These are phyloP conservation scores for Nitzschia sp. DNA, from an alignment of 108 stramenopile species.

Conservation along the genomic window DNA sequence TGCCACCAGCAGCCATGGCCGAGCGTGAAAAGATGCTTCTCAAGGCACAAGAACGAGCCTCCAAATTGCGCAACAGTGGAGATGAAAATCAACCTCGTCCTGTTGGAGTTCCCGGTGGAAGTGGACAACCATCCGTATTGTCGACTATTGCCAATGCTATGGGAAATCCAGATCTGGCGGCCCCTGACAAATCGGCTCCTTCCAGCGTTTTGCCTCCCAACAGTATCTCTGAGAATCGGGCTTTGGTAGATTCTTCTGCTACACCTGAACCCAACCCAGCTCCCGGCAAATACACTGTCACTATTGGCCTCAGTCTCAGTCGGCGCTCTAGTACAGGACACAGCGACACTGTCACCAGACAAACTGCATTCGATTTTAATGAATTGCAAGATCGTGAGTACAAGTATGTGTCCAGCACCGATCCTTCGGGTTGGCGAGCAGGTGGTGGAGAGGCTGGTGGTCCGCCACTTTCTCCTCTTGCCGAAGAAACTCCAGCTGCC, in stretches of 20 bases:
- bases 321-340: conserved; percentile 65
- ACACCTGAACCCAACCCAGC: not conserved
- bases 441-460: conserved; percentile 82
- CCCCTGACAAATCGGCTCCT: conserved; percentile 2
- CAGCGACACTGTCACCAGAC: conserved; percentile 82
- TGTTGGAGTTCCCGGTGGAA: conserved; percentile 46
- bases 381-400: conserved; percentile 88
- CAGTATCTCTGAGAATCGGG: conserved; percentile 40
- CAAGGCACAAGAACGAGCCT: conserved; percentile 51
- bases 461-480: not conserved
- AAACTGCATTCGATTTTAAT: conserved; percentile 89
- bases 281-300: conserved; percentile 45
- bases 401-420: conserved; percentile 85
- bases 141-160: conserved; percentile 46
- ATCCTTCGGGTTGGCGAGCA: conserved; percentile 77
- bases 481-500: not conserved
- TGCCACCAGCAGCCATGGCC: conserved; percentile 54
- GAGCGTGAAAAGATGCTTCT: conserved; percentile 52
- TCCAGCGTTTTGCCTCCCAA: conserved; percentile 36
- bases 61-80: conserved; percentile 3
- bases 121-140: conserved; percentile 45
- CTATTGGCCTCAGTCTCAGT: conserved; percentile 76
- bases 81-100: conserved; percentile 17
- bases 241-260: conserved; percentile 21
- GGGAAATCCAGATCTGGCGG: conserved; percentile 19